These are phyloP conservation scores for Crucihimalaya himalaica DNA, from an alignment of 345 rosid genomes.

Conservation along the genomic window DNA sequence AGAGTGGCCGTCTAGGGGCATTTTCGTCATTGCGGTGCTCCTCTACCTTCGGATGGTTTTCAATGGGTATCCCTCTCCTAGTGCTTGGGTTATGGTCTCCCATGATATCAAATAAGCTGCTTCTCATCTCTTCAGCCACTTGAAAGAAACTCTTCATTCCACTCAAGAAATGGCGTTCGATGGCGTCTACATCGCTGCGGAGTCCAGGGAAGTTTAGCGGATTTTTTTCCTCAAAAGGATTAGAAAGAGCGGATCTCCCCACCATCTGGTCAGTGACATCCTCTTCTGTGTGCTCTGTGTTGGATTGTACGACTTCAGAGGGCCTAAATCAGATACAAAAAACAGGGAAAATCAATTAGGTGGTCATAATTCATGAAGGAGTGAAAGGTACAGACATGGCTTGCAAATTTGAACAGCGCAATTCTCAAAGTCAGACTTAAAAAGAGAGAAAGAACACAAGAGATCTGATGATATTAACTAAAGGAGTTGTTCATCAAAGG, in stretches of 20 bases:
- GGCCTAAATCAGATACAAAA: conserved; percentile 53
- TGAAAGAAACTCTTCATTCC: conserved; percentile 62
- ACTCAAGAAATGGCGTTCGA: conserved; percentile 61
- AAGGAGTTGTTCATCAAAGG: neutral
- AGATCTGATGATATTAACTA: neutral
- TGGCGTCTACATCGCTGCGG: conserved; percentile 61
- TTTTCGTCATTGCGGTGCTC: conserved; percentile 12
- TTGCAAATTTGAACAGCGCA: neutral
- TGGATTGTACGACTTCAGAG: conserved; percentile 63
- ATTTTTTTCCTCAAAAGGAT: conserved; percentile 43
- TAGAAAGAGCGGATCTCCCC: conserved; percentile 38
- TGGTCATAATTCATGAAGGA: neutral
- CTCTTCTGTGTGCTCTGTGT: conserved; percentile 87
- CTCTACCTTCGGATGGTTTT: conserved; percentile 46
- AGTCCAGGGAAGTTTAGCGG: conserved; percentile 75
- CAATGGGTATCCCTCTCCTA: conserved; percentile 56
- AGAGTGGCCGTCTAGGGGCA: neutral
- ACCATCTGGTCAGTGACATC: conserved; percentile 69
- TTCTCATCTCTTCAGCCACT: conserved; percentile 74
- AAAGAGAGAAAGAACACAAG: neutral
- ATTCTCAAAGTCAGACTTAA: neutral
- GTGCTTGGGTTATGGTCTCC: conserved; percentile 45
- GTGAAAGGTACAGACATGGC: neutral
- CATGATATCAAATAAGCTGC: conserved; percentile 56
- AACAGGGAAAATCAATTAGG: neutral